Percentiles rank a stretch among this genome's conserved stretches.
These are phyloP conservation scores for Colletotrichum sp. DNA, from an alignment of 2,329 filamentous ascomycete species.

Conservation along the genomic window DNA sequence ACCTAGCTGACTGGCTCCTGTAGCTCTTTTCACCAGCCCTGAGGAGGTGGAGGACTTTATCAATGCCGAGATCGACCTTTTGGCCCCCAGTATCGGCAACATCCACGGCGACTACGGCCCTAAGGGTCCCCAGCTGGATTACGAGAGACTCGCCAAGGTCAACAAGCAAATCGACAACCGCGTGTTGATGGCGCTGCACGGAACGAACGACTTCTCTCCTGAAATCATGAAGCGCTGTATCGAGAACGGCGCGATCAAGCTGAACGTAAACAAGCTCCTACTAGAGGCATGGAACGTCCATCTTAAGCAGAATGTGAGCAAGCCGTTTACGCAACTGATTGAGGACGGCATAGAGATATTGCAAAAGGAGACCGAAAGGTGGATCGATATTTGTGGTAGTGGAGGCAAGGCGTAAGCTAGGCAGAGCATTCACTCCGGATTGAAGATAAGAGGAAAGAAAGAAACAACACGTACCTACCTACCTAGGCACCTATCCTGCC, in stretches of 20 bases:
- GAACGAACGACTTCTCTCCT: constrained; percentile 26
- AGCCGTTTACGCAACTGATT: constrained; percentile 27
- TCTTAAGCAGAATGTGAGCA: constrained; percentile 22
- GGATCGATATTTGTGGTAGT: constrained; percentile 29
- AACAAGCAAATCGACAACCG: constrained; percentile 25
- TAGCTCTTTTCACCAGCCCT: constrained; percentile 60
- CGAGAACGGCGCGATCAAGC: constrained; percentile 19
- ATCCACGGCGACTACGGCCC: constrained; percentile 77
- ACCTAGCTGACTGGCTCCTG: background rate
- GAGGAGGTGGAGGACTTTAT: constrained; percentile 76
- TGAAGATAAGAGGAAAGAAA: too few species aligned
- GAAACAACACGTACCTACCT: too few species aligned
- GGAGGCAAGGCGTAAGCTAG: constrained; percentile 23
- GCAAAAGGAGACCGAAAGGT: constrained; percentile 25
- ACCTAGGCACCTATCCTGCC: too few species aligned
- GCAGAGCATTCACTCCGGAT: background rate
- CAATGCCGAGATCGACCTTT: constrained; percentile 73
- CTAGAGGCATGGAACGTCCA: constrained; percentile 4
- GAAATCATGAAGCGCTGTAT: constrained; percentile 22
- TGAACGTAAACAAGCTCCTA: constrained; percentile 23
- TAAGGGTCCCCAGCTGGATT: constrained; percentile 67
- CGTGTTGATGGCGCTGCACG: constrained; percentile 25
- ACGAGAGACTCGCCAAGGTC: constrained; percentile 51
- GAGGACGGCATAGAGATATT: constrained; percentile 26
- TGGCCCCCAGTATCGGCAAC: constrained; percentile 79